Conservation (phyloP, 2,329 filamentous ascomycete genomes). For the Geoglossum cookeanum region DNA sequence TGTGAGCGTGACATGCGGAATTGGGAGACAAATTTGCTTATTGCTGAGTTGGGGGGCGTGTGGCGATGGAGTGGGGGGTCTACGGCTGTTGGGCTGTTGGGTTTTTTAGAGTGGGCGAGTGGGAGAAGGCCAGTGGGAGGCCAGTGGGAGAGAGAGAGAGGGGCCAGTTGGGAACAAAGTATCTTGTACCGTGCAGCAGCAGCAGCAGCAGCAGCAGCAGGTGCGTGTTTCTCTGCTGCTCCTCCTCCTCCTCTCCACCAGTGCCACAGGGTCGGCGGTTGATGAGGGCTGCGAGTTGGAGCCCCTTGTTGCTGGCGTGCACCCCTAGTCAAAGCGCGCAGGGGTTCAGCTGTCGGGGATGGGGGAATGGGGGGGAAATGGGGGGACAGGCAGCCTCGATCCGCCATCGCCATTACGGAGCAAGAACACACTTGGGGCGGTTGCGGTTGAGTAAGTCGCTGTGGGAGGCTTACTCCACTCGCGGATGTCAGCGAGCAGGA, state of each 20-base stretch:
- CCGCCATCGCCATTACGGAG: too few species aligned
- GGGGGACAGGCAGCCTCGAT: too few species aligned
- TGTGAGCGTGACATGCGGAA: conserved; percentile 2
- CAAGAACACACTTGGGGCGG: too few species aligned
- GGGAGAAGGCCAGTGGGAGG: neutral
- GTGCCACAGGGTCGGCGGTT: too few species aligned
- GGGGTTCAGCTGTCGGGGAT: neutral
- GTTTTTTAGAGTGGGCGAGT: neutral
- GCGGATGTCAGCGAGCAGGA: neutral
- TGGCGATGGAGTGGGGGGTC: neutral
- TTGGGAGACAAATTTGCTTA: neutral
- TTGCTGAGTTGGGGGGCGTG: neutral
- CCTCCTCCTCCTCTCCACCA: too few species aligned
- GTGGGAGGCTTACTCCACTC: neutral
- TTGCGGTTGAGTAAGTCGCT: neutral
- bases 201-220: too few species aligned
- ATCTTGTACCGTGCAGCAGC: too few species aligned
- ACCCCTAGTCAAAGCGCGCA: neutral
- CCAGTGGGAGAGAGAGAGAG: neutral
- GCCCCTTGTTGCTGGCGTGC: neutral
- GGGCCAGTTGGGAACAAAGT: too few species aligned
- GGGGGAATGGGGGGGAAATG: neutral
- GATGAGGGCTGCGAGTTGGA: too few species aligned
- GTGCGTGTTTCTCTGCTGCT: too few species aligned
- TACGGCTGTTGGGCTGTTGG: neutral